A percentile compares a stretch with the other conserved stretches of the same genome.
These are phyloP conservation scores for Umbellularia californica DNA, from an alignment of 164 flowering plant genomes.

Conservation along the genomic window DNA sequence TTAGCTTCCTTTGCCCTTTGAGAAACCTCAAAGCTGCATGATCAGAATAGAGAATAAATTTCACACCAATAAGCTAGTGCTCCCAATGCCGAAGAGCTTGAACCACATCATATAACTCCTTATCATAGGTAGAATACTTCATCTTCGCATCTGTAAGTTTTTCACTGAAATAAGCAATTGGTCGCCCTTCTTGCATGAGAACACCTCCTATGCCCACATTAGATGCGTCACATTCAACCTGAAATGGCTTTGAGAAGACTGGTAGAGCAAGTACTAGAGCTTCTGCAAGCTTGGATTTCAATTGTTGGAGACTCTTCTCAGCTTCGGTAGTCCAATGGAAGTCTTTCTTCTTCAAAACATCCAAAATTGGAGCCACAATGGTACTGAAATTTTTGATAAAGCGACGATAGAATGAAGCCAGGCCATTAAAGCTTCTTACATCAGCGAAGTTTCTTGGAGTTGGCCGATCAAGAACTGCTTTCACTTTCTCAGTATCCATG, in stretches of 20 bases:
- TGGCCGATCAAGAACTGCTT: too few species aligned
- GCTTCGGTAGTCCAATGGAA: background rate
- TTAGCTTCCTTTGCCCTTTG: background rate
- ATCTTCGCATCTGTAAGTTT: slow-evolving; percentile 3
- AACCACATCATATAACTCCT: background rate
- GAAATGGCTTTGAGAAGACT: background rate
- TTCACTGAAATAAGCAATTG: background rate
- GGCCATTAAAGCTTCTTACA: too few species aligned
- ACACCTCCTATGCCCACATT: background rate
- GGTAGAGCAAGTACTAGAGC: background rate
- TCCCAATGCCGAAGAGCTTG: background rate
- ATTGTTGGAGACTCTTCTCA: background rate
- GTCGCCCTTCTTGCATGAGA: background rate
- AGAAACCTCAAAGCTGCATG: background rate
- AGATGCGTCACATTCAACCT: slow-evolving; percentile 1
- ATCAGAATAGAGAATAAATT: background rate
- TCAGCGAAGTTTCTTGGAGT: too few species aligned
- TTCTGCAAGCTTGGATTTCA: background rate
- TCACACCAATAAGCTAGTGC: background rate
- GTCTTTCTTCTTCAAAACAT: too few species aligned
- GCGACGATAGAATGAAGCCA: too few species aligned
- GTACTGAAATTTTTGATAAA: too few species aligned
- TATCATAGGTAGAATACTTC: background rate
- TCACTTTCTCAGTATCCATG: too few species aligned
- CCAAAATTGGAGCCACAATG: too few species aligned